These are phyloP conservation scores for Juglanconis juglandina DNA, from an alignment of 2,329 filamentous ascomycete species.

Conservation along the genomic window DNA sequence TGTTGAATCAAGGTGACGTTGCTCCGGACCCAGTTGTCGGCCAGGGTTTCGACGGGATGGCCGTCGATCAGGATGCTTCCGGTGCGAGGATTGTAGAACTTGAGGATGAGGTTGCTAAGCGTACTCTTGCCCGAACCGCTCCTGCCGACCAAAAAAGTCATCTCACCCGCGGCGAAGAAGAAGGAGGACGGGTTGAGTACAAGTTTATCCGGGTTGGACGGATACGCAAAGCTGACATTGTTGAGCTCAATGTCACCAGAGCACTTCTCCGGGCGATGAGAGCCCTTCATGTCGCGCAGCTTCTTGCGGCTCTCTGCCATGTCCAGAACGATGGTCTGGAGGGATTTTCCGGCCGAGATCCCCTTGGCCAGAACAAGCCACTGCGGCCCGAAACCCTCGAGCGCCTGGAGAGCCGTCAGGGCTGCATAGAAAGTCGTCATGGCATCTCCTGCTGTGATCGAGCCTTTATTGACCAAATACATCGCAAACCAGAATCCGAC, in stretches of 20 bases:
- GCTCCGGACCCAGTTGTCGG: conserved; percentile 68
- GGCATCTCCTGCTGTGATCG: conserved; percentile 61
- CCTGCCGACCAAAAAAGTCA: conserved; percentile 77
- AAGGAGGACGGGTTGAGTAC: conserved; percentile 63
- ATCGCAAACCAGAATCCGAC: conserved; percentile 88
- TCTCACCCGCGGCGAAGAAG: conserved; percentile 67
- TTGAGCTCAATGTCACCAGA: conserved; percentile 66
- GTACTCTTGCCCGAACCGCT: conserved; percentile 95
- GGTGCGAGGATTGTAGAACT: conserved; percentile 65
- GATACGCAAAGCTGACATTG: conserved; percentile 79
- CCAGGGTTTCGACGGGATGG: conserved; percentile 55
- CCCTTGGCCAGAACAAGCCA: conserved; percentile 77
- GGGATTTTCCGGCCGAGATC: conserved; percentile 64
- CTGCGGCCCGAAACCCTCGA: conserved; percentile 73
- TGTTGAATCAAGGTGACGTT: conserved; percentile 84
- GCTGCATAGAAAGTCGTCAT: conserved; percentile 84
- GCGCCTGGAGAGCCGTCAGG: conserved; percentile 69
- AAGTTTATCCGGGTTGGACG: conserved; percentile 58
- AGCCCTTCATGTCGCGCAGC: conserved; percentile 17
- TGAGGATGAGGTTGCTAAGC: conserved; percentile 72
- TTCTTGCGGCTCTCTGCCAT: conserved; percentile 24
- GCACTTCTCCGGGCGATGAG: conserved; percentile 39
- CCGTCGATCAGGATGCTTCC: conserved; percentile 70
- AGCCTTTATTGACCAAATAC: conserved; percentile 59
- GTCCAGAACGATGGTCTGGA: conserved; percentile 47